Evolutionary conservation across 129 eudicot genomes (phyloP).

Genomic region (Artemisia annua): DNA sequence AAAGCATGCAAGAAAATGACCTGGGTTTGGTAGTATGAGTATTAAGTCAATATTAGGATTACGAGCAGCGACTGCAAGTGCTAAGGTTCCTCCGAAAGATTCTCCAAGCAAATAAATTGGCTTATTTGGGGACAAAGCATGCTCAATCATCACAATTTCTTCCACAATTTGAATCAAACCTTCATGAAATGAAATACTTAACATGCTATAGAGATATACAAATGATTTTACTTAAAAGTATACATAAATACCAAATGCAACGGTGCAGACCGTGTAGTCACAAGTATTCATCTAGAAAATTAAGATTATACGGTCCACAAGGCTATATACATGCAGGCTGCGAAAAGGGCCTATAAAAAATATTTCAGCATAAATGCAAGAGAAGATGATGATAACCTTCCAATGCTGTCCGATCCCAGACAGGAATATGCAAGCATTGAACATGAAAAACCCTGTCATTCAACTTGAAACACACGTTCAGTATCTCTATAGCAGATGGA

Average conservation of each 20-base stretch:
- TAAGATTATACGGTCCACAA: neutral
- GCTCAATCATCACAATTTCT: constrained; percentile 60
- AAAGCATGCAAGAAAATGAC: constrained; percentile 31
- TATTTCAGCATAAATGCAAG: neutral
- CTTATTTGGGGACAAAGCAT: constrained; percentile 58
- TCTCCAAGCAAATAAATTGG: constrained; percentile 87
- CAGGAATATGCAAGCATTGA: constrained; percentile 73
- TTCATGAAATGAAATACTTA: constrained; percentile 16
- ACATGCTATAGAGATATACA: neutral
- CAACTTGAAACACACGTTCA: neutral
- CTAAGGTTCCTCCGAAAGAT: constrained; percentile 83
- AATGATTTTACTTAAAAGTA: neutral
- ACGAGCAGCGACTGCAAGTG: constrained; percentile 86
- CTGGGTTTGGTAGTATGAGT: constrained; percentile 73
- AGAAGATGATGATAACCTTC: constrained; percentile 43
- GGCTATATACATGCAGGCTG: constrained; percentile 1
- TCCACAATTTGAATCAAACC: constrained; percentile 67
- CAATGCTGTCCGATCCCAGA: constrained; percentile 58
- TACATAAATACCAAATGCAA: neutral
- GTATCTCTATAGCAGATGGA: too few relatives aligned
- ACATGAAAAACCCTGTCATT: constrained; percentile 53
- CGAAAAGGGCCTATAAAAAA: neutral
- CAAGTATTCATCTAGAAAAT: neutral
- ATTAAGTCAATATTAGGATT: constrained; percentile 73
- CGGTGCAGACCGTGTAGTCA: neutral